Evolutionary conservation across 352 stramenopile species (phyloP).

Genomic region (Phytopythium litorale): DNA sequence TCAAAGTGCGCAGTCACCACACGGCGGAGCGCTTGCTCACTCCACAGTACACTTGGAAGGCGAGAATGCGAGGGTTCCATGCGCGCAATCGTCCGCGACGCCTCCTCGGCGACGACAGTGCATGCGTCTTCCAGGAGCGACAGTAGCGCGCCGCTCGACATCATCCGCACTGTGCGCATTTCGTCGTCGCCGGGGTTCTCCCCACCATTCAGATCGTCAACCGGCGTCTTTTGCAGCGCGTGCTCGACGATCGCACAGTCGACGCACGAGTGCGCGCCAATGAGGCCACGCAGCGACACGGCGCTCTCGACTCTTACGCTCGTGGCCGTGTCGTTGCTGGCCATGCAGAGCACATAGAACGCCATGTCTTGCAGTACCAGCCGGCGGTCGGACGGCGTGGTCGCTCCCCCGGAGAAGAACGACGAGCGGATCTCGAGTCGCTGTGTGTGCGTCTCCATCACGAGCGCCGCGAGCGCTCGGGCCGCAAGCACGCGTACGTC

Average conservation of each 20-base stretch:
- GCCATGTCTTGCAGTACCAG: slow-evolving; percentile 31
- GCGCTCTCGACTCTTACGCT: slow-evolving; percentile 38
- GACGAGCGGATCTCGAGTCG: slow-evolving; percentile 16
- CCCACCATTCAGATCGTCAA: slow-evolving; percentile 39
- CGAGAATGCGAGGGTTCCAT: not conserved
- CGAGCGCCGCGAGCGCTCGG: slow-evolving; percentile 28
- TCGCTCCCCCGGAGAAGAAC: slow-evolving; percentile 18
- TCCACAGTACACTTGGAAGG: slow-evolving; percentile 13
- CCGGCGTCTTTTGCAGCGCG: slow-evolving; percentile 45
- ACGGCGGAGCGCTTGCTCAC: slow-evolving; percentile 33
- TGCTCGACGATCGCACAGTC: slow-evolving; percentile 25
- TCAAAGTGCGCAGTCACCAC: slow-evolving; percentile 51
- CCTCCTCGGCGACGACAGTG: slow-evolving; percentile 36
- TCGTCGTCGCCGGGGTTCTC: slow-evolving; percentile 33
- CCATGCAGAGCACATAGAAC: slow-evolving; percentile 46
- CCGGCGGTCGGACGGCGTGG: not conserved
- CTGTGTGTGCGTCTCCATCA: slow-evolving; percentile 19
- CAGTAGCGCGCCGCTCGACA: slow-evolving; percentile 55
- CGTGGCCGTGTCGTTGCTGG: slow-evolving; percentile 23
- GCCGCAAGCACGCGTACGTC: slow-evolving; percentile 27
- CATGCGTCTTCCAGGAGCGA: slow-evolving; percentile 56
- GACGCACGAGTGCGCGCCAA: not conserved
- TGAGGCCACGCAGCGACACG: slow-evolving; percentile 27
- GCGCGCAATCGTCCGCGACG: slow-evolving; percentile 36
- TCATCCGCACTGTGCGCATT: slow-evolving; percentile 46